Evolutionary conservation across 2,329 filamentous ascomycete genomes (phyloP), one percentile per base, ranked within the genome.

Genomic region (Nigrospora osmanthi): DNA sequence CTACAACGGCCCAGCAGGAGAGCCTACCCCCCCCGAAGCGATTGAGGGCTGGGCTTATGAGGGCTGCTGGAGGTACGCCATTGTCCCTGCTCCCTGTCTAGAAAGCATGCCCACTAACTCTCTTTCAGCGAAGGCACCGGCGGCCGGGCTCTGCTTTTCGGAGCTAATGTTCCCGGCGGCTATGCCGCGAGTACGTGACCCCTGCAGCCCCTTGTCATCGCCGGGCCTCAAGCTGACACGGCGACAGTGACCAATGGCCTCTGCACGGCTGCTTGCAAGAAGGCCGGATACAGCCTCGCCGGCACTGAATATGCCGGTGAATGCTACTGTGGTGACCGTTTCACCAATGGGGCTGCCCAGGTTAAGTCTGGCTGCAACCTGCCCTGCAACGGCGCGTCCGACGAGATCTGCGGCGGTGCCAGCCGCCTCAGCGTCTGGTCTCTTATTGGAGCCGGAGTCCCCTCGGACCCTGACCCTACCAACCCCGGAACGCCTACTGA

Each of bases 341-440:
- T 43, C 7, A 41, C 45, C 6, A 47, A 46, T 31, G 36, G 35
- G 6, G 35, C 42, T 7, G 47, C 49, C 17, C 34, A 44, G 34
- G 42, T 49, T 16, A 35, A 37, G 11, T 38, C 45, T 12, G 43
- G 39, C 23, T 48, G 49, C 36, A 32, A 48, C 16, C 45, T 51
- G 49, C 40, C 47, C 39, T 54, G 52, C 36, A 48, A 45, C 16
- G 52, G 53, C 23, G 42, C 54, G 35, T n/a, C 41, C 11, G 30
- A 19, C 7, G 46, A 47, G 36, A 45, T 28, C 14, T 53, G 51
- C 30, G 49, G 48, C 17, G 51, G 48, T 4, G 35, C 47, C 10
- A 42, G 40, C 30, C 47, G 48, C 13, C 32, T 54, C 19, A 51
- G 48, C 19, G 48, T 54, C n/a, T 54, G 51, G 51, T 48, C 46